Evolutionary conservation across 164 flowering plant species (phyloP).

Genomic region (Magnolia sinica): DNA sequence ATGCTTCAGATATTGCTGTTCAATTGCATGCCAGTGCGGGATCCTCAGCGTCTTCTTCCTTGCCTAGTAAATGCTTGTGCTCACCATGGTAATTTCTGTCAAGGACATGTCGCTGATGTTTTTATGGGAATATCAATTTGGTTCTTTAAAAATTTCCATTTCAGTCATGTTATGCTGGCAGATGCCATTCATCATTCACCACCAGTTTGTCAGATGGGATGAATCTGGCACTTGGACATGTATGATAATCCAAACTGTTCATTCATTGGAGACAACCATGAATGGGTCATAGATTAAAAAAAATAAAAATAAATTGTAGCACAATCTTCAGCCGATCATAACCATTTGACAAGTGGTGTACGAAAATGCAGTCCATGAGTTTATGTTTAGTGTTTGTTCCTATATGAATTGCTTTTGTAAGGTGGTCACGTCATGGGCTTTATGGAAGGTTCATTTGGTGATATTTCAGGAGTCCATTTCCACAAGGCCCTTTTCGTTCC

Average conservation of each 20-base stretch:
- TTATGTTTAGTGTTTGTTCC: background rate
- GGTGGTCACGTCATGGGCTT: background rate
- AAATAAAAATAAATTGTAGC: no score
- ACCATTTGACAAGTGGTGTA: background rate
- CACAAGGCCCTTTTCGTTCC: constrained; percentile 91
- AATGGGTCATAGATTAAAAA: no score
- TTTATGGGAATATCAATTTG: background rate
- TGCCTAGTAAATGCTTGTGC: constrained; percentile 66
- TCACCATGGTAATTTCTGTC: constrained; percentile 52
- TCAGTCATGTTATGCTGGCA: background rate
- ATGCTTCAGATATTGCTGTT: constrained; percentile 79
- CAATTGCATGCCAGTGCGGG: constrained; percentile 95
- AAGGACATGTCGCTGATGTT: constrained; percentile 1
- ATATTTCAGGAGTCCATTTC: constrained; percentile 73
- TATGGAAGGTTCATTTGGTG: background rate
- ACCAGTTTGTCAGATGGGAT: background rate
- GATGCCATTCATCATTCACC: background rate
- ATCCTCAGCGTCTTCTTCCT: constrained; percentile 85
- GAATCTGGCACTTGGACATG: no score
- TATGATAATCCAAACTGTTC: no score
- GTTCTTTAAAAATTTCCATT: background rate
- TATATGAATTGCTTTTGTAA: background rate
- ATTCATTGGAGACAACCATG: no score
- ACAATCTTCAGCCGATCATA: background rate
- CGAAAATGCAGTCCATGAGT: background rate